These are phyloP conservation scores for Collybiopsis confluens DNA, from an alignment of 768 basidiomycete species.

Conservation along the genomic window DNA sequence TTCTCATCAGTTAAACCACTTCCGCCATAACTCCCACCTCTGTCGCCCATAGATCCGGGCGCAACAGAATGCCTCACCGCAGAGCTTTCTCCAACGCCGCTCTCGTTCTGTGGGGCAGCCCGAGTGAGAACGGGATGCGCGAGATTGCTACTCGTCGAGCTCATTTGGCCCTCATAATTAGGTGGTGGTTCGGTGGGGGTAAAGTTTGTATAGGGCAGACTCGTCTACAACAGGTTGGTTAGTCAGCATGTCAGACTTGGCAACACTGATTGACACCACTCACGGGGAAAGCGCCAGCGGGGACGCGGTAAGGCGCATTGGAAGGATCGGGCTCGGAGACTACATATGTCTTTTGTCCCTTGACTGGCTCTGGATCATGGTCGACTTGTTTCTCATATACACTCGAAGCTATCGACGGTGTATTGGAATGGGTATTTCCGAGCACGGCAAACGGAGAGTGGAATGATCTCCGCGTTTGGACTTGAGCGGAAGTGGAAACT, in stretches of 20 bases:
- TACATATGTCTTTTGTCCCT: constrained; percentile 57
- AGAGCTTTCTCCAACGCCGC: constrained; percentile 45
- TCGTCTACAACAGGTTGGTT: background rate
- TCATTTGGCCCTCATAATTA: constrained; percentile 29
- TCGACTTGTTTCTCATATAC: constrained; percentile 65
- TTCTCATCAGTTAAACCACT: constrained; percentile 37
- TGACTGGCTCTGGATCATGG: constrained; percentile 43
- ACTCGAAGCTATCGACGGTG: constrained; percentile 26
- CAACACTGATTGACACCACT: background rate
- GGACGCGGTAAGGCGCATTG: constrained; percentile 61
- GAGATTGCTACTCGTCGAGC: constrained; percentile 38
- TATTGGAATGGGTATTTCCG: constrained; percentile 31
- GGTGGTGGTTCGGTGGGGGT: constrained; percentile 37
- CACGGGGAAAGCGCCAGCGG: constrained; percentile 54
- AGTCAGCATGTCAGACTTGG: no score
- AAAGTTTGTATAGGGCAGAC: constrained; percentile 32
- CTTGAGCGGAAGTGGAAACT: constrained; percentile 17
- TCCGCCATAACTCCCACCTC: constrained; percentile 40
- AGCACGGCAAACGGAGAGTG: constrained; percentile 63
- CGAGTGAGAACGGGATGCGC: constrained; percentile 43
- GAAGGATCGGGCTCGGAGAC: constrained; percentile 69
- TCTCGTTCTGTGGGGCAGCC: constrained; percentile 33
- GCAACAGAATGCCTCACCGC: constrained; percentile 37
- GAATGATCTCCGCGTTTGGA: constrained; percentile 57
- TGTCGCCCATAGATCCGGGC: constrained; percentile 41